Conservation (phyloP, 2,329 filamentous ascomycete genomes). For the Arthroderma uncinatum region DNA sequence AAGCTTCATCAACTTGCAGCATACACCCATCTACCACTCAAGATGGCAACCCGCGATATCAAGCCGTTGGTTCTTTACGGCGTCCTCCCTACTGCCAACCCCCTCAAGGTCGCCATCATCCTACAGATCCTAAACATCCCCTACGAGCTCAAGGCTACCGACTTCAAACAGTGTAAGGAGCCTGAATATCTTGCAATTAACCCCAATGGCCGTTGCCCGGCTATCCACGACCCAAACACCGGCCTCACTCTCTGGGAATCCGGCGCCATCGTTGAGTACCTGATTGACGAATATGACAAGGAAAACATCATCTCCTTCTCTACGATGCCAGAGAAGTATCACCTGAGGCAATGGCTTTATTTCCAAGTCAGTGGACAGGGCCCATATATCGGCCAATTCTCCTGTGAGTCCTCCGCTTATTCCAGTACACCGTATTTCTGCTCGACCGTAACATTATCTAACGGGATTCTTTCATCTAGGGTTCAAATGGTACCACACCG, state of each 20-base stretch:
- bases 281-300: conserved; percentile 34
- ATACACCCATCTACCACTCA: not conserved
- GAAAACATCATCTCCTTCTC: conserved; percentile 29
- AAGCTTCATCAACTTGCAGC: not conserved
- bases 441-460: not conserved
- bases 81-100: not conserved
- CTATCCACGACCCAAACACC: conserved; percentile 31
- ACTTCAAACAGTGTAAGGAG: conserved; percentile 5
- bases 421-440: not conserved
- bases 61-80: conserved; percentile 17
- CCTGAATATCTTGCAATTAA: conserved; percentile 23
- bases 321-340: conserved; percentile 22
- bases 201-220: conserved; percentile 35
- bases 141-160: conserved; percentile 2
- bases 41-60: conserved; percentile 3
- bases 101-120: conserved; percentile 6
- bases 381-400: conserved; percentile 31
- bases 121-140: conserved; percentile 4
- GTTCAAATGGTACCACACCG: conserved; percentile 31
- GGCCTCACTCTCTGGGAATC: conserved; percentile 31
- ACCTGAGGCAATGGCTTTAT: conserved; percentile 32
- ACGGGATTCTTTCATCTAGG: conserved; percentile 18
- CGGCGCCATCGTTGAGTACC: conserved; percentile 31
- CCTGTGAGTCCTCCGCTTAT: conserved; percentile 16
- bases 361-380: conserved; percentile 35